Conservation (phyloP, 768 basidiomycete species). For the Auriscalpium orientale region DNA sequence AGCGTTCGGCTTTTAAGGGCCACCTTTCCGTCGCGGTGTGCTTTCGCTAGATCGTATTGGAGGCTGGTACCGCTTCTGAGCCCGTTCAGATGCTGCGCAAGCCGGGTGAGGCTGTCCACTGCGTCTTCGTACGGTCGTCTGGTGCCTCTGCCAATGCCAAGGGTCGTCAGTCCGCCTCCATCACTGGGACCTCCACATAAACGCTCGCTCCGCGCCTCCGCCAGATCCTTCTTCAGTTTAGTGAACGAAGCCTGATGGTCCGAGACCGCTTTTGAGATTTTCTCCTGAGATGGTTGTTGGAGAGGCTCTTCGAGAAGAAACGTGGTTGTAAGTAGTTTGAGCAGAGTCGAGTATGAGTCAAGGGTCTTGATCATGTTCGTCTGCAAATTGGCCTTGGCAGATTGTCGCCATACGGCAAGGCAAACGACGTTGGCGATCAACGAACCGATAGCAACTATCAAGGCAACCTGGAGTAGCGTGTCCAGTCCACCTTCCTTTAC, state of each 20-base stretch:
- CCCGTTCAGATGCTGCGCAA: slow-evolving; percentile 92
- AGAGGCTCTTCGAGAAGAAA: slow-evolving; percentile 76
- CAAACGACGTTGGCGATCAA: slow-evolving; percentile 79
- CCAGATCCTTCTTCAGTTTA: slow-evolving; percentile 75
- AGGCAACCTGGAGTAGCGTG: slow-evolving; percentile 64
- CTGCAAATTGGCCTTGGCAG: slow-evolving; percentile 78
- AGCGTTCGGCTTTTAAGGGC: slow-evolving; percentile 20
- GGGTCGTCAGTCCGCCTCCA: background rate
- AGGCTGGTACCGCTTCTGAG: slow-evolving; percentile 76
- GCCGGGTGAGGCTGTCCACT: slow-evolving; percentile 76
- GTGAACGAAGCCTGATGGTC: slow-evolving; percentile 88
- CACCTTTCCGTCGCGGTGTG: slow-evolving; percentile 40
- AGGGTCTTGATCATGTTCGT: slow-evolving; percentile 78
- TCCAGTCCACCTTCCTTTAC: slow-evolving; percentile 84
- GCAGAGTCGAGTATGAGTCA: slow-evolving; percentile 81
- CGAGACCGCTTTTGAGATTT: slow-evolving; percentile 72
- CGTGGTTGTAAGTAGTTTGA: slow-evolving; percentile 72
- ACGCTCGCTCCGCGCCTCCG: slow-evolving; percentile 86
- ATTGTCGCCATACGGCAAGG: slow-evolving; percentile 76
- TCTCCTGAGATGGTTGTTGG: slow-evolving; percentile 47
- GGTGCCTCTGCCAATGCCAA: slow-evolving; percentile 9
- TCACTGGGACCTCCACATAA: slow-evolving; percentile 26
- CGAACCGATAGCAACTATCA: slow-evolving; percentile 73
- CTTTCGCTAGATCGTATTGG: slow-evolving; percentile 75
- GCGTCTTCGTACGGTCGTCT: slow-evolving; percentile 76